These are phyloP conservation scores for Starmerella roubikii DNA, from an alignment of 805 yeast genomes.

Conservation along the genomic window DNA sequence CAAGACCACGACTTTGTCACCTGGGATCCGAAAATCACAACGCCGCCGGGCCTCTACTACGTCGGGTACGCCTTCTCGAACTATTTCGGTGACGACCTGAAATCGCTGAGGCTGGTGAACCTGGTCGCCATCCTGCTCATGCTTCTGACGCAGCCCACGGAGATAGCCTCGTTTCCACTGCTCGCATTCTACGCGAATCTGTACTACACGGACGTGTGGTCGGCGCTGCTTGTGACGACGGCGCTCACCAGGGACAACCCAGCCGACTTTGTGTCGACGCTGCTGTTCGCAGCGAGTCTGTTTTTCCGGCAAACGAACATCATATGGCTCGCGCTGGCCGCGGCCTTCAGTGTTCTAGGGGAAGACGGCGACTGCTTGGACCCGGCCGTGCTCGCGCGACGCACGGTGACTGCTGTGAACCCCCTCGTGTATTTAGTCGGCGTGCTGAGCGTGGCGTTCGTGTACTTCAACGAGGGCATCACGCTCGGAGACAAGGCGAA, in stretches of 20 bases:
- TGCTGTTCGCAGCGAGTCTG: conserved; percentile 49
- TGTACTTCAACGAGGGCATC: conserved; percentile 62
- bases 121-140: conserved; percentile 27
- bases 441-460: conserved; percentile 44
- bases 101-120: conserved; percentile 43
- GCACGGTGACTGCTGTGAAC: not conserved
- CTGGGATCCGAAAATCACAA: conserved; percentile 87
- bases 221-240: conserved; percentile 53
- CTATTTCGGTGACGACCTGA: conserved; percentile 19
- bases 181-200: conserved; percentile 58
- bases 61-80: conserved; percentile 19
- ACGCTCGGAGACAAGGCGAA: conserved; percentile 86
- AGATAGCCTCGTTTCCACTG: conserved; percentile 48
- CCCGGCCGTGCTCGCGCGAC: not conserved
- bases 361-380: not conserved
- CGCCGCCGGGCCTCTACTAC: conserved; percentile 85
- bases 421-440: conserved; percentile 19
- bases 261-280: conserved; percentile 31
- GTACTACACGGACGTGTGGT: conserved; percentile 91
- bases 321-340: conserved; percentile 61
- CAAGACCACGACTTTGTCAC: conserved; percentile 37
- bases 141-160: conserved; percentile 11
- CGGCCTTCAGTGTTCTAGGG: conserved; percentile 3
- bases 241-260: conserved; percentile 25
- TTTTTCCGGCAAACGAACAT: conserved; percentile 84